A percentile compares a stretch with the other conserved stretches of the same genome.
These are phyloP conservation scores for Arthrinium phaeospermum DNA, from an alignment of 2,329 filamentous ascomycete species.

Conservation along the genomic window DNA sequence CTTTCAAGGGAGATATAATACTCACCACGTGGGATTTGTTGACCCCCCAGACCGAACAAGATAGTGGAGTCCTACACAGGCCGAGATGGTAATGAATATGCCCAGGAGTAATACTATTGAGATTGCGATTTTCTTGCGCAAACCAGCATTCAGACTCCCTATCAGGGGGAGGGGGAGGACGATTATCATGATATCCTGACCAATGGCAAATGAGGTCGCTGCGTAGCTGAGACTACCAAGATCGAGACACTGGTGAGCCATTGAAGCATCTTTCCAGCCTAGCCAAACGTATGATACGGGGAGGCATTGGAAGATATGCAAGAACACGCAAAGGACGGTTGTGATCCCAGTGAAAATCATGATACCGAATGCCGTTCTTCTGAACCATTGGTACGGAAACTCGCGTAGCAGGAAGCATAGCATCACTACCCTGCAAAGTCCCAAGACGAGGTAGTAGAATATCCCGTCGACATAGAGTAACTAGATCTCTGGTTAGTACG, in stretches of 20 bases:
- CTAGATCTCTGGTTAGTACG: conserved; percentile 26
- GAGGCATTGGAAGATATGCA: conserved; percentile 45
- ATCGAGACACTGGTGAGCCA: conserved; percentile 38
- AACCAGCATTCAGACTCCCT: conserved; percentile 35
- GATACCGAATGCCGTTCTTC: conserved; percentile 29
- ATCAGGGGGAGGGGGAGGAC: conserved; percentile 42
- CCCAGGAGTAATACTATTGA: conserved; percentile 46
- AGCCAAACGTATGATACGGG: conserved; percentile 42
- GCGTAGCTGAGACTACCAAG: conserved; percentile 40
- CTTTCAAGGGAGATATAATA: not conserved
- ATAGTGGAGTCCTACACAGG: conserved; percentile 43
- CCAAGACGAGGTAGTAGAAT: conserved; percentile 40
- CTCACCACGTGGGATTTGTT: conserved; percentile 37
- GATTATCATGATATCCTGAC: conserved; percentile 43
- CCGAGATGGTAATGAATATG: conserved; percentile 43
- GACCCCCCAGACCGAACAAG: conserved; percentile 40
- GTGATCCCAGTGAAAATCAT: conserved; percentile 36
- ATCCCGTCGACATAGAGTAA: conserved; percentile 42
- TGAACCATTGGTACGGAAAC: conserved; percentile 38
- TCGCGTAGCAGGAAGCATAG: conserved; percentile 42
- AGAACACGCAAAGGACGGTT: conserved; percentile 36
- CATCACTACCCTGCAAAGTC: conserved; percentile 40
- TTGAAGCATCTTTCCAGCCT: conserved; percentile 37
- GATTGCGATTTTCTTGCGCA: conserved; percentile 36
- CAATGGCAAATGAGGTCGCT: conserved; percentile 40